Conservation (phyloP, 192 early-diverging fungal species). For the Obelidium mucronatum region DNA sequence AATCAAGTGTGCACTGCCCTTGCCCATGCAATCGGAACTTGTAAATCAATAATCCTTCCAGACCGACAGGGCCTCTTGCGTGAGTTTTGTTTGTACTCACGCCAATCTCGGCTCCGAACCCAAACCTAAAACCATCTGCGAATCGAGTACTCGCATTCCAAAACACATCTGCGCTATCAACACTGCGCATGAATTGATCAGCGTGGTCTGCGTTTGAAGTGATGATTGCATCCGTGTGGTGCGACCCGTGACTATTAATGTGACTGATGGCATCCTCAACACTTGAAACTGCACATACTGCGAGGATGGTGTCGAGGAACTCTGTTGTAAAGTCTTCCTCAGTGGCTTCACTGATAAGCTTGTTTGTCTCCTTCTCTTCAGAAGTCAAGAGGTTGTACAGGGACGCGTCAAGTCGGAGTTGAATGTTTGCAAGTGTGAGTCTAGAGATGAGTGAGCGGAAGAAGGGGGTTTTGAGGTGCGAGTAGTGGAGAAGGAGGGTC, state of each 20-base stretch:
- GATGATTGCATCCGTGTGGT: slow-evolving; percentile 96
- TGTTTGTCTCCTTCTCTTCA: background rate
- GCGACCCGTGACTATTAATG: slow-evolving; percentile 91
- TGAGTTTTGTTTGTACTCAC: slow-evolving; percentile 99
- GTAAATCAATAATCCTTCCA: slow-evolving; percentile 98
- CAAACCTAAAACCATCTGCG: slow-evolving; percentile 98
- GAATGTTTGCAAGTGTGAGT: slow-evolving; percentile 11
- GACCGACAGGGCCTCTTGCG: slow-evolving; percentile 95
- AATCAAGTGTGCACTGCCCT: slow-evolving; percentile 84
- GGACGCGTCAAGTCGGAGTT: background rate
- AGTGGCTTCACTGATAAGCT: slow-evolving; percentile 36
- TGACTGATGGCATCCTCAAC: slow-evolving; percentile 86
- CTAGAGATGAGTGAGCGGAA: slow-evolving; percentile 41
- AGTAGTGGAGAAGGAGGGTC: slow-evolving; percentile 84
- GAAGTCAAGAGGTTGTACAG: background rate
- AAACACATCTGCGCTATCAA: slow-evolving; percentile 98
- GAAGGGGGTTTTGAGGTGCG: slow-evolving; percentile 22
- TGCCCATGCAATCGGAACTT: slow-evolving; percentile 93
- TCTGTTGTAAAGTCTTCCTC: slow-evolving; percentile 87
- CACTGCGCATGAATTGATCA: slow-evolving; percentile 85
- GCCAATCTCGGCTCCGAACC: slow-evolving; percentile 98
- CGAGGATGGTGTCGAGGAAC: slow-evolving; percentile 86
- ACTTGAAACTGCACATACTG: slow-evolving; percentile 78
- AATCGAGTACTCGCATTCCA: slow-evolving; percentile 97
- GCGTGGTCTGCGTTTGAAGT: slow-evolving; percentile 78